Evolutionary conservation across 2,329 filamentous ascomycete genomes (phyloP), one percentile per base, ranked within the genome.

Genomic region (Alternaria rosae): DNA sequence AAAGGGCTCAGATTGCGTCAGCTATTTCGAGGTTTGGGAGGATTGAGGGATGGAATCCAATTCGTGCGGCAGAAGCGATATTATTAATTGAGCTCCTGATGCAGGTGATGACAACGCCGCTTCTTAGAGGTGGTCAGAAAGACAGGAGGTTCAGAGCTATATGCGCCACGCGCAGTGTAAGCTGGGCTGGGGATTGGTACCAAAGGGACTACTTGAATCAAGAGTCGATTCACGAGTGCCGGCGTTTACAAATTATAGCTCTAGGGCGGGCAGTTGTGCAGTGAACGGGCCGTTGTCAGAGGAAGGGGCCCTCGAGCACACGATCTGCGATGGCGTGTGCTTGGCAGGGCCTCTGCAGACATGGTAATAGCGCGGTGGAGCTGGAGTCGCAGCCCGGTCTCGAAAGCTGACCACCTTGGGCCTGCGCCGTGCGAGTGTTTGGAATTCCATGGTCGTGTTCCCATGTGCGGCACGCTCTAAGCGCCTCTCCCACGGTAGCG

Each of bases 291-390:
- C 42, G 42, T 30, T 48, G 50, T 23, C 20, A 30, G 30, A 25
- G 26, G 43, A n/a, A 25, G 28, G 54, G 44, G 30, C n/a, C 38
- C 42, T 26, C 21, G 21, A 30, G 51, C 55, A 23, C 42, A 55
- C 62, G 61, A 66, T 68, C 54, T 45, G 57, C 59, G 47, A 57
- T 63, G 61, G 61, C 62, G 66, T 65, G 28, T 51, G 51, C 65
- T 61, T 66, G 64, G 64, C 64, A 66, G 55, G 57, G 57, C 64
- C 64, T 62, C 47, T 25, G 54, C 51, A 51, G 43, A 64, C 47
- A 13, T 38, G 23, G 61, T 57, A 15, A 28, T 64, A 42, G 60
- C 42, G 61, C n/a, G 54, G 61, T 65, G 57, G 63, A 59, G 63
- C 57, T 42, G 59, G 61, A 69, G 65, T 61, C 59, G 59, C 61